A percentile compares a stretch with the other conserved stretches of the same genome.
Conservation (phyloP, 305 asterid species). For the Fraxinus ornus region DNA sequence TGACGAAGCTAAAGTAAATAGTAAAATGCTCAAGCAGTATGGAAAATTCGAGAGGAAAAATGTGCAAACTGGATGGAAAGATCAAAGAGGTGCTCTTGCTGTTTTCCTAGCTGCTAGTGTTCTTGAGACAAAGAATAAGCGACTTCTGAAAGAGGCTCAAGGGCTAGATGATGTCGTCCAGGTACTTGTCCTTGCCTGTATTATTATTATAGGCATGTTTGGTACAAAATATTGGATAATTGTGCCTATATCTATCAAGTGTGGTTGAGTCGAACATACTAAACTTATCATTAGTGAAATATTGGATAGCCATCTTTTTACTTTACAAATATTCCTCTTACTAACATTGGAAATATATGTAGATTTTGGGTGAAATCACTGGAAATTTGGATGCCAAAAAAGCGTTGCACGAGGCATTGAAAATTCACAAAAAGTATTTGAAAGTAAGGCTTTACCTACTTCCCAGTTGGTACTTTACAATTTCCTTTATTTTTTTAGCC, state of each 20-base stretch:
- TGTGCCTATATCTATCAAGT: not conserved
- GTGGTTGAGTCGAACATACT: not conserved
- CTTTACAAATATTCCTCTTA: conserved; percentile 2
- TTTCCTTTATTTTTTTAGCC: not conserved
- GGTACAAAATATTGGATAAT: not conserved
- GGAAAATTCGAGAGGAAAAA: conserved; percentile 85
- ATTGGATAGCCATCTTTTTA: not conserved
- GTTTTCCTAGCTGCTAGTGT: conserved; percentile 91
- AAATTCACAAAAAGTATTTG: conserved; percentile 81
- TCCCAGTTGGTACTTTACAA: not conserved
- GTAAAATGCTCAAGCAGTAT: conserved; percentile 63
- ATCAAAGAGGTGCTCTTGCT: conserved; percentile 73
- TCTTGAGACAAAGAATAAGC: conserved; percentile 80
- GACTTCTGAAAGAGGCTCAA: conserved; percentile 77
- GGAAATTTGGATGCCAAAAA: conserved; percentile 90
- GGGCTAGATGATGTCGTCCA: conserved; percentile 88
- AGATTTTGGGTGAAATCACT: conserved; percentile 88
- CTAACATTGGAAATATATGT: conserved; percentile 21
- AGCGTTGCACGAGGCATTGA: conserved; percentile 71
- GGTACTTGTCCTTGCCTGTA: conserved; percentile 38
- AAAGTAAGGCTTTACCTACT: conserved; percentile 53
- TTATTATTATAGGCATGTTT: not conserved
- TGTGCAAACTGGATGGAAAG: conserved; percentile 67
- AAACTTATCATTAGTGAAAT: not conserved
- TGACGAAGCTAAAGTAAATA: conserved; percentile 41